Evolutionary conservation across 805 yeast species (phyloP).

Genomic region (Cyberlindnera veronae): DNA sequence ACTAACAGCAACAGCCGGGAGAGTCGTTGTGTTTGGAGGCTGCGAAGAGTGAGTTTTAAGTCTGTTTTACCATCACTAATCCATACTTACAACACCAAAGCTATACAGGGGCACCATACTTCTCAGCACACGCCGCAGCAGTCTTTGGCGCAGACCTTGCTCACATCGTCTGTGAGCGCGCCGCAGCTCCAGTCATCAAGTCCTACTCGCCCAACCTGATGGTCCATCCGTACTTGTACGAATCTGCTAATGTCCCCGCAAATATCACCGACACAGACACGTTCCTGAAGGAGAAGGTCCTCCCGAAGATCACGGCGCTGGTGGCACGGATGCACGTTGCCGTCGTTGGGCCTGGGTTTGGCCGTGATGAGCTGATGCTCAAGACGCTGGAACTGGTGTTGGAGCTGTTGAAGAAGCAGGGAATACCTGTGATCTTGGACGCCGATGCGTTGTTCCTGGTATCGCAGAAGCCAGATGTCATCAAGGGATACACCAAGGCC

Average conservation of each 20-base stretch:
- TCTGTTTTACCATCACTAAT: not conserved
- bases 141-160: conserved; percentile 84
- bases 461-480: conserved; percentile 50
- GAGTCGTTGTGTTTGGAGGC: conserved; percentile 87
- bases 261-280: conserved; percentile 12
- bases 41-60: conserved; percentile 60
- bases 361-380: conserved; percentile 72
- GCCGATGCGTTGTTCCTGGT: conserved; percentile 84
- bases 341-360: conserved; percentile 92
- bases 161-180: conserved; percentile 80
- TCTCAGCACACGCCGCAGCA: conserved; percentile 82
- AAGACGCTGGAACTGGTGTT: conserved; percentile 56
- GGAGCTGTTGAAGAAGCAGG: conserved; percentile 46
- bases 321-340: conserved; percentile 72
- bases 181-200: conserved; percentile 80
- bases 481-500: conserved; percentile 54
- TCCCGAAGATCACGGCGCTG: conserved; percentile 53
- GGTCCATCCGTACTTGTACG: conserved; percentile 89
- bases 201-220: conserved; percentile 87
- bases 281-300: conserved; percentile 40
- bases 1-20: conserved; percentile 47
- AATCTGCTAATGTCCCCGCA: conserved; percentile 29
- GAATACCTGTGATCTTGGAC: conserved; percentile 76
- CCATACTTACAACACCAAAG: conserved; percentile 22
- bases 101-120: conserved; percentile 96